phyloP scores from a whole-genome alignment of 192 early-diverging fungal species.

The Backusella mclennaniae region DNA sequence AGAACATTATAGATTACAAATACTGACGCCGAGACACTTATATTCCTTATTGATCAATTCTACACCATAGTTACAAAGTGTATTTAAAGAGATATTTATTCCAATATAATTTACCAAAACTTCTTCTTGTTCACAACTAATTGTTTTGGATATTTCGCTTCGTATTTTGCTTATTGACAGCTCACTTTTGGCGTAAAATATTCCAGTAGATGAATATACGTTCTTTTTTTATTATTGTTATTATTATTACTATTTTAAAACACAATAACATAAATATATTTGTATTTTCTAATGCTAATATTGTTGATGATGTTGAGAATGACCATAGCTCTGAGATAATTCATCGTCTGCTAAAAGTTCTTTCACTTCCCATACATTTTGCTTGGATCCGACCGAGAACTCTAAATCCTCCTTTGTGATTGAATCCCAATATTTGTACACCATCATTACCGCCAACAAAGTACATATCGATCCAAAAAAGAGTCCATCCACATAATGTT shows the following conservation, averaged over 20 bases:
- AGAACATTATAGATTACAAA: too few species aligned
- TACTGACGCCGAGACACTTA: too few species aligned
- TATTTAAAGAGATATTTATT: too few species aligned
- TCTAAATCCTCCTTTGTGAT: conserved; percentile 93
- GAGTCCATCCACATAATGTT: conserved; percentile 87
- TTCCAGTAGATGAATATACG: neutral
- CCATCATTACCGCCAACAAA: conserved; percentile 89
- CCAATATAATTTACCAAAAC: too few species aligned
- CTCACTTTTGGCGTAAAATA: too few species aligned
- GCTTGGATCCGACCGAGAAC: conserved; percentile 82
- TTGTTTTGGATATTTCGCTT: too few species aligned
- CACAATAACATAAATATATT: neutral
- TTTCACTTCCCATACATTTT: conserved; percentile 82
- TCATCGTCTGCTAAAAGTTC: conserved; percentile 63
- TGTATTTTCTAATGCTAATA: neutral
- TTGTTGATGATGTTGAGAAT: neutral
- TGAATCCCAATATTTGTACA: conserved; percentile 93
- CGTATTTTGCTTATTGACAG: too few species aligned
- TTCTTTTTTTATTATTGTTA: neutral
- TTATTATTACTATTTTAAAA: neutral
- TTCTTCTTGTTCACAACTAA: too few species aligned
- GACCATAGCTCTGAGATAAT: conserved; percentile 1
- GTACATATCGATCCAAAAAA: conserved; percentile 84
- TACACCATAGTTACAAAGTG: too few species aligned
- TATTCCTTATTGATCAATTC: too few species aligned